Base-by-base conservation (phyloP, 129 eudicot species). In the Lactuca saligna region DNA sequence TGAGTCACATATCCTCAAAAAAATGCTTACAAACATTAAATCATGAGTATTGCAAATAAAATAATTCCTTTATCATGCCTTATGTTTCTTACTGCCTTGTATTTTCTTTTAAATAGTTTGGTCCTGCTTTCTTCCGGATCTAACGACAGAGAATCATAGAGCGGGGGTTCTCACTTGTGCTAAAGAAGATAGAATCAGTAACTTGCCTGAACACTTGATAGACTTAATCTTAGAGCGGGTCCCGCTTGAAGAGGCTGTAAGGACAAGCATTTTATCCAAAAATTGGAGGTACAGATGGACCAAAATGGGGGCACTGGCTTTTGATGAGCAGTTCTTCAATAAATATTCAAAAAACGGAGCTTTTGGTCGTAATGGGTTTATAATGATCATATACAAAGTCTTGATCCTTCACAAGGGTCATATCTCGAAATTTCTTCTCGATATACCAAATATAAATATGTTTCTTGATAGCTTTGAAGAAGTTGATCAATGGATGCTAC, bases 121-220 rank as follows among this genome's bases (percentile, higher is more conserved):
- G 29, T 53, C 25, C 57, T 13, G 4, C 12, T 46, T 12, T 10
- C 5, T 12, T 11, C 1, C 9, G 49, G 9, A 12, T 46, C 51
- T 46, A 12, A 11, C 3, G 1, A 46, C 51, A 46, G 51, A 46
- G 51, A 11, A 25, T 25, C 29, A 25, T 25, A 25, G 29, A 25
- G 29, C 6, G 3, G 39, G 4, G 41, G 29, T 8, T 14, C 32
- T 31, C 50, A 14, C 17, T 14, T 14, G 1, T 42, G 17, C 29
- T 5, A 4, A 5, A 50, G 17, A 46, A 33, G 76, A 71, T 41
- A 61, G 32, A 54, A 55, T 72, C 3, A 62, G 56, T 53, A 73
- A 54, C 7, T 38, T 73, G 48, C 63, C 78, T 33, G 72, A 54
- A 0, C 6, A 74, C 12, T 34, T 74, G 65, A 65, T 56, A 7